A percentile compares a stretch with the other conserved stretches of the same genome.
Conservation (phyloP, 2,329 filamentous ascomycete species). For the Cladosporium sp. region DNA sequence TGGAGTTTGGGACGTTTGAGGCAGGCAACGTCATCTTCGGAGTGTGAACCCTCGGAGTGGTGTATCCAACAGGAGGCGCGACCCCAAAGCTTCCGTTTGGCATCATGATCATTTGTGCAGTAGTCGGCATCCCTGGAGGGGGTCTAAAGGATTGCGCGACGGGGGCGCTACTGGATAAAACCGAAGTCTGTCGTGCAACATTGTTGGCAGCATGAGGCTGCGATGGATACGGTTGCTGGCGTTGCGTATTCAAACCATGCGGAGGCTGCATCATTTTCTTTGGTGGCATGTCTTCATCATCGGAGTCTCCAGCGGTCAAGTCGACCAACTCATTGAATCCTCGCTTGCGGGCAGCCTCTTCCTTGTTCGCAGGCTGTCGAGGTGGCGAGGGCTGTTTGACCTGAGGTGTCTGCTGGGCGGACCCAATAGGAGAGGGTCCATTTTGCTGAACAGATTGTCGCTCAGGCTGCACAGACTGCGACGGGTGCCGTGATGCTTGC, state of each 20-base stretch:
- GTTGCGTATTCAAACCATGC: not conserved
- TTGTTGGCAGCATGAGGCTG: not conserved
- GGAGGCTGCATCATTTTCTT: constrained; percentile 31
- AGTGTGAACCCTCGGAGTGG: not conserved
- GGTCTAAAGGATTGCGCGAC: not conserved
- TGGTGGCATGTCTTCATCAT: constrained; percentile 45
- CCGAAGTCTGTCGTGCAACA: not conserved
- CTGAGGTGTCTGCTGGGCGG: constrained; percentile 20
- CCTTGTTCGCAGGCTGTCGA: constrained; percentile 44
- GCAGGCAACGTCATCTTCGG: not conserved
- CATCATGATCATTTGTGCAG: not conserved
- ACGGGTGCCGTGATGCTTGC: not conserved
- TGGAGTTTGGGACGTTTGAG: not conserved
- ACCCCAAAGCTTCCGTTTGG: constrained; percentile 5
- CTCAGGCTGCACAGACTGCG: not conserved
- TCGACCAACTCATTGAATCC: constrained; percentile 53
- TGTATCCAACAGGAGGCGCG: not conserved
- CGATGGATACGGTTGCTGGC: not conserved
- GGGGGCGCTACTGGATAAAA: not conserved
- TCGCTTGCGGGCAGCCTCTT: constrained; percentile 53
- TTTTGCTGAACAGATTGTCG: not conserved
- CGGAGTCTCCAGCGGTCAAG: constrained; percentile 37
- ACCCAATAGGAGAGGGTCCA: not conserved
- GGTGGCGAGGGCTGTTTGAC: constrained; percentile 22
- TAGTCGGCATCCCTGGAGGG: not conserved